A percentile compares a stretch with the other conserved stretches of the same genome.
Evolutionary conservation across 1,139 yeast species (phyloP).

Genomic region (Magnusiomyces clavatus): DNA sequence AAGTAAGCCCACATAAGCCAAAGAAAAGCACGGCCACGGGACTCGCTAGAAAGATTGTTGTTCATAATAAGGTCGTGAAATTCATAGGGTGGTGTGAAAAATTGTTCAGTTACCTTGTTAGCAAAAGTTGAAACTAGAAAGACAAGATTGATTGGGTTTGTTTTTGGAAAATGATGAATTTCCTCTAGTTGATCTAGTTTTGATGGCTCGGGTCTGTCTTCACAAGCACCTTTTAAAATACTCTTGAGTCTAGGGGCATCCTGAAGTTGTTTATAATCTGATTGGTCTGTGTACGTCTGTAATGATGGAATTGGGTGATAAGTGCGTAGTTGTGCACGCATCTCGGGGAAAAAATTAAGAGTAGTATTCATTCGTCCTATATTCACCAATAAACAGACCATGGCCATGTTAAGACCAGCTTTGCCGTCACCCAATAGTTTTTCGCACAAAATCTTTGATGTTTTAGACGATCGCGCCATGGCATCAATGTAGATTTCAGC

Average conservation of each 20-base stretch:
- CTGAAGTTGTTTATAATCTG: constrained; percentile 67
- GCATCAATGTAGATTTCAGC: constrained; percentile 81
- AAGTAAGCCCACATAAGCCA: constrained; percentile 53
- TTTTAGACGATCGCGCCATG: constrained; percentile 73
- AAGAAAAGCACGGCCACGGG: constrained; percentile 63
- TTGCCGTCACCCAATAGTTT: constrained; percentile 50
- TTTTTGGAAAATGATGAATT: constrained; percentile 38
- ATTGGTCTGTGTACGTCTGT: constrained; percentile 54
- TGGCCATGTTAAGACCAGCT: constrained; percentile 66
- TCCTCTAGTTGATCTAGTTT: constrained; percentile 42
- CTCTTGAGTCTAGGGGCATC: constrained; percentile 93
- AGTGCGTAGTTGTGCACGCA: constrained; percentile 88
- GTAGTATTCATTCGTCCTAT: constrained; percentile 94
- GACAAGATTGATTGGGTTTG: constrained; percentile 63
- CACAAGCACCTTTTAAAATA: constrained; percentile 72
- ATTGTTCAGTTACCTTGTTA: constrained; percentile 39
- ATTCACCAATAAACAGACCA: constrained; percentile 80
- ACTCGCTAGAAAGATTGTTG: constrained; percentile 43
- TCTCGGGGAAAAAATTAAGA: constrained; percentile 90
- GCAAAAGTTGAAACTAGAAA: constrained; percentile 66
- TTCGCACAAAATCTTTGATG: constrained; percentile 76
- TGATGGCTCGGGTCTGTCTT: constrained; percentile 46
- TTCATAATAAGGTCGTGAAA: constrained; percentile 64
- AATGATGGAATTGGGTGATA: constrained; percentile 89
- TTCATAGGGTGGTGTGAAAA: constrained; percentile 33